phyloP scores from a whole-genome alignment of 768 basidiomycete species.

The Cystobasidium tubakii region DNA sequence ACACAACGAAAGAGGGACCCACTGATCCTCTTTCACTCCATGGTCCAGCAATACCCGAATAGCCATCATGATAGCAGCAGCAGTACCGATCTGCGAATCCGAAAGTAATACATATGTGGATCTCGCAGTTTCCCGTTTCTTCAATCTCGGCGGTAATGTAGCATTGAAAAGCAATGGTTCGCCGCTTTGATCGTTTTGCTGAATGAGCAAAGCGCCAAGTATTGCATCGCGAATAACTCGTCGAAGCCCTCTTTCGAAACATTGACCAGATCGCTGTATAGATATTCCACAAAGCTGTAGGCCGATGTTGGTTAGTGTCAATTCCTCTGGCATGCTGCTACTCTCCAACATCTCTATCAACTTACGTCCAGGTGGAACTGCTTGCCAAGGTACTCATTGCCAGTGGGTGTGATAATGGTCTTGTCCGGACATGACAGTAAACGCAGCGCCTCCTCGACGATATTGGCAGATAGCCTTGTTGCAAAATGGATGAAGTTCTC shows the following conservation, averaged over 20 bases:
- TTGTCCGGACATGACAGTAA: constrained; percentile 64
- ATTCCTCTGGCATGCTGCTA: too few species aligned
- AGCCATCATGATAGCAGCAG: constrained; percentile 76
- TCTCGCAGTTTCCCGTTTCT: constrained; percentile 60
- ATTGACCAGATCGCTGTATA: constrained; percentile 70
- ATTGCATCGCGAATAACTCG: constrained; percentile 78
- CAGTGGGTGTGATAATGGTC: constrained; percentile 64
- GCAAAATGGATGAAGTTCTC: constrained; percentile 91
- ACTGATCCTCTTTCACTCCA: constrained; percentile 64
- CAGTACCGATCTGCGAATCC: constrained; percentile 89
- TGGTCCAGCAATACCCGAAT: constrained; percentile 90
- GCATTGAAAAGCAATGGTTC: constrained; percentile 81
- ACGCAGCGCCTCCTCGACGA: constrained; percentile 78
- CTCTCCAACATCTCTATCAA: constrained; percentile 44
- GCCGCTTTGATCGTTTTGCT: constrained; percentile 73
- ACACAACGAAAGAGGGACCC: background rate
- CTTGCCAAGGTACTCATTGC: constrained; percentile 54
- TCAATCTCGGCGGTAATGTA: constrained; percentile 69
- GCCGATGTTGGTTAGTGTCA: background rate
- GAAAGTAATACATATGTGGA: constrained; percentile 77
- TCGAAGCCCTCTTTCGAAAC: constrained; percentile 82
- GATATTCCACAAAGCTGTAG: constrained; percentile 80
- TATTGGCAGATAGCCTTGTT: constrained; percentile 73
- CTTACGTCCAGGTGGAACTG: constrained; percentile 58
- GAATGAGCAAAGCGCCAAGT: constrained; percentile 82